Percentiles rank a stretch among this genome's conserved stretches.
Evolutionary conservation across 768 basidiomycete species (phyloP).

Genomic region (Epithele typhae): DNA sequence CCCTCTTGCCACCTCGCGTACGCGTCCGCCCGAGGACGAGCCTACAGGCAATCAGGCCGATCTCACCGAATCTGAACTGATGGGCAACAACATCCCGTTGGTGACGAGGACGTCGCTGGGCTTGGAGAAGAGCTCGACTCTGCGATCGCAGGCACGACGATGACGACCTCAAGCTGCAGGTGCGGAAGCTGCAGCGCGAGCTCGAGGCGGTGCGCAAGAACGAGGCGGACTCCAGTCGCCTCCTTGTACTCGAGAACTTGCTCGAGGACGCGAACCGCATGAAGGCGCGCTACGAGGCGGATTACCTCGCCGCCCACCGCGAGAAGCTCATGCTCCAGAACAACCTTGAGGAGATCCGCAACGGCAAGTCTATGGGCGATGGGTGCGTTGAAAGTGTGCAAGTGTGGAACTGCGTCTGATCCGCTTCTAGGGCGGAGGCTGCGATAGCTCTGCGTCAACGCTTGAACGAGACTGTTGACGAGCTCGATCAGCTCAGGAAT

Average conservation of each 20-base stretch:
- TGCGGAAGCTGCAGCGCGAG: slow-evolving; percentile 78
- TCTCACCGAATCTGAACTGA: slow-evolving; percentile 44
- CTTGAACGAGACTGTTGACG: slow-evolving; percentile 82
- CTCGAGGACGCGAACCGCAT: slow-evolving; percentile 88
- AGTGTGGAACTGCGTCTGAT: background rate
- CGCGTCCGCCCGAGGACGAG: slow-evolving; percentile 7
- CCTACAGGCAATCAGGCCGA: slow-evolving; percentile 18
- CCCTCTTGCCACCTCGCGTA: slow-evolving; percentile 31
- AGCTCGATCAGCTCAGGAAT: slow-evolving; percentile 67
- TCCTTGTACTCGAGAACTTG: slow-evolving; percentile 86
- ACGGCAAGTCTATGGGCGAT: slow-evolving; percentile 79
- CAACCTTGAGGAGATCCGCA: slow-evolving; percentile 84
- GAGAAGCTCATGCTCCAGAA: slow-evolving; percentile 77
- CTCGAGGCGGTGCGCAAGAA: slow-evolving; percentile 70
- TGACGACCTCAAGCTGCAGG: slow-evolving; percentile 87
- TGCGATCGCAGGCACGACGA: slow-evolving; percentile 76
- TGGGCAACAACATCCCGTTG: slow-evolving; percentile 28
- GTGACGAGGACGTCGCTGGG: slow-evolving; percentile 47
- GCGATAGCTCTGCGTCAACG: slow-evolving; percentile 85
- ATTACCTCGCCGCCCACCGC: slow-evolving; percentile 81
- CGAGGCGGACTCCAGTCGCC: slow-evolving; percentile 68
- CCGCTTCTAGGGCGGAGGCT: slow-evolving; percentile 61
- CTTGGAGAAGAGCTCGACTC: slow-evolving; percentile 87
- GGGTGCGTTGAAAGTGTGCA: slow-evolving; percentile 46
- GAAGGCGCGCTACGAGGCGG: slow-evolving; percentile 85